Evolutionary conservation across 2,329 filamentous ascomycete genomes (phyloP).

Genomic region (Fusarium dlaminii): DNA sequence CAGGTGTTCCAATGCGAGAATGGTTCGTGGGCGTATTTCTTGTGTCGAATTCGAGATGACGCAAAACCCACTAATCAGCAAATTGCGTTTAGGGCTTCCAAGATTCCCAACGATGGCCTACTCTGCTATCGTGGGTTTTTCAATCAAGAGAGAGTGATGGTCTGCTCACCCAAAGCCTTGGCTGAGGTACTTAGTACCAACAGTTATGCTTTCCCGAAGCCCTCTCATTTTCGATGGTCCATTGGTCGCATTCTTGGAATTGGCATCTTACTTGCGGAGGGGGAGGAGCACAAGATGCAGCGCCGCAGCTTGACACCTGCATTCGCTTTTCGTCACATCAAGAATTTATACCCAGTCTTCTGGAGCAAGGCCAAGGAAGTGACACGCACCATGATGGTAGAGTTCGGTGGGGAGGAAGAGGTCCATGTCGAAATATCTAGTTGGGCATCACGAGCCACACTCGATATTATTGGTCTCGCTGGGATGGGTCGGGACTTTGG

Average conservation of each 20-base stretch:
- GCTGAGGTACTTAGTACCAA: slow-evolving; percentile 75
- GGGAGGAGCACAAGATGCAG: slow-evolving; percentile 87
- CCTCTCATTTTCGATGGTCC: slow-evolving; percentile 60
- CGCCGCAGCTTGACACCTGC: slow-evolving; percentile 83
- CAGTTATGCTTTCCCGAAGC: slow-evolving; percentile 76
- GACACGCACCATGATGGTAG: slow-evolving; percentile 66
- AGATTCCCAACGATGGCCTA: slow-evolving; percentile 73
- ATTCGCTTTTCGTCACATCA: slow-evolving; percentile 87
- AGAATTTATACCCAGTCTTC: slow-evolving; percentile 84
- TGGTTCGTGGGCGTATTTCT: slow-evolving; percentile 53
- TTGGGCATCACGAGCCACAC: slow-evolving; percentile 74
- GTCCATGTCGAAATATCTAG: slow-evolving; percentile 64
- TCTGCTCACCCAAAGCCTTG: slow-evolving; percentile 71
- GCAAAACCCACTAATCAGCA: slow-evolving; percentile 29
- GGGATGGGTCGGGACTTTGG: slow-evolving; percentile 78
- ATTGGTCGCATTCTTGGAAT: slow-evolving; percentile 74
- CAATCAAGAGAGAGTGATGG: slow-evolving; percentile 70
- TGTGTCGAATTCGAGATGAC: not conserved
- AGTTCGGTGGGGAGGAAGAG: slow-evolving; percentile 45
- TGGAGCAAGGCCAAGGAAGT: slow-evolving; percentile 80
- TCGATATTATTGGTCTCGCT: slow-evolving; percentile 80
- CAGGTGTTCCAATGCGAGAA: slow-evolving; percentile 56
- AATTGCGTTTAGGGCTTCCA: slow-evolving; percentile 61
- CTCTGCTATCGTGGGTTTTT: slow-evolving; percentile 72
- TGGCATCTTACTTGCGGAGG: slow-evolving; percentile 82